These are phyloP conservation scores for Xylaria sp. DNA, from an alignment of 2,329 filamentous ascomycete genomes.

Conservation along the genomic window DNA sequence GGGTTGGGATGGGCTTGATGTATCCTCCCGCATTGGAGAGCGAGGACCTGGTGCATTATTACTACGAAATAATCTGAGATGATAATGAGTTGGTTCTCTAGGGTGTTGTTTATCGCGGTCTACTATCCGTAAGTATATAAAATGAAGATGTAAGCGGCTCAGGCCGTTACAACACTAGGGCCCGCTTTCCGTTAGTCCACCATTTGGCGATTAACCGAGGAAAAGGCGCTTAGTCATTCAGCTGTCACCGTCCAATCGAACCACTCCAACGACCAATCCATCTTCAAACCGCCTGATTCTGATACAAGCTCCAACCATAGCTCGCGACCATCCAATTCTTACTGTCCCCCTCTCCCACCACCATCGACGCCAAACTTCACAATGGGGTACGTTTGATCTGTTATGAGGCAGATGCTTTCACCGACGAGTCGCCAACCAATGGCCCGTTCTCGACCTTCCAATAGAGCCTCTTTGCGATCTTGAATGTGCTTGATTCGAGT, in stretches of 20 bases:
- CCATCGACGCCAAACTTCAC: conserved; percentile 39
- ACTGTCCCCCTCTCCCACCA: background rate
- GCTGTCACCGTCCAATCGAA: conserved; percentile 37
- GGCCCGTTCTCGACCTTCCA: conserved; percentile 23
- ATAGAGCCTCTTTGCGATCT: conserved; percentile 15
- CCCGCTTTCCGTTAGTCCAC: too few relatives aligned
- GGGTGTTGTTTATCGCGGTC: too few relatives aligned
- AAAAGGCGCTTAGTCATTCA: conserved; percentile 41
- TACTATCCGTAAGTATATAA: too few relatives aligned
- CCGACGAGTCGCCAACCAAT: conserved; percentile 30
- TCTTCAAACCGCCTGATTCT: conserved; percentile 25
- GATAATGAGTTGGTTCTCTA: too few relatives aligned
- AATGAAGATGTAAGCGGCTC: too few relatives aligned
- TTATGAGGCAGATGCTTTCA: background rate
- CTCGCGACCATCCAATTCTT: conserved; percentile 26
- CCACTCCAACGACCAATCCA: conserved; percentile 24
- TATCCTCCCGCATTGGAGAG: background rate
- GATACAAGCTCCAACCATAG: conserved; percentile 44
- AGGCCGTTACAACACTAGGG: too few relatives aligned
- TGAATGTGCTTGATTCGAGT: conserved; percentile 10
- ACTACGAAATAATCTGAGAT: background rate
- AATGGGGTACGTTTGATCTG: conserved; percentile 47
- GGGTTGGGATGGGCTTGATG: background rate
- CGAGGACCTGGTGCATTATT: background rate
- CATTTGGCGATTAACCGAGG: conserved; percentile 36